Percentiles rank a stretch among this genome's conserved stretches.
phyloP scores from a whole-genome alignment of 208 protist genomes.

The Leishmania tarentolae region DNA sequence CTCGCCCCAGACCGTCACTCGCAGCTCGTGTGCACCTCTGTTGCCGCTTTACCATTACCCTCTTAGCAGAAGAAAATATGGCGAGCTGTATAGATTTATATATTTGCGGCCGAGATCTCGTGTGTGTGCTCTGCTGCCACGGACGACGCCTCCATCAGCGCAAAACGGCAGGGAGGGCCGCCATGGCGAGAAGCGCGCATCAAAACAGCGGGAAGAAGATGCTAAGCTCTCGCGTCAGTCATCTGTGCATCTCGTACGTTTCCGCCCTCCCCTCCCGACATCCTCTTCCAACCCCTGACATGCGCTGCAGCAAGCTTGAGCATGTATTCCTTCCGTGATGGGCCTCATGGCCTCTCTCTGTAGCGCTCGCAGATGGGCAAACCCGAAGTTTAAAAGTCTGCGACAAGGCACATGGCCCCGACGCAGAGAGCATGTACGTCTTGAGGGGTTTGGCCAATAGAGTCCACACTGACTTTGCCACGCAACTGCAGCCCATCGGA shows the following conservation, averaged over 20 bases:
- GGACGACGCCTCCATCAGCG: background rate
- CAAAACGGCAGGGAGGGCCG: background rate
- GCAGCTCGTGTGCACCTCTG: background rate
- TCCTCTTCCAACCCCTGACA: background rate
- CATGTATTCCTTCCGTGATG: background rate
- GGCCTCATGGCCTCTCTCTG: background rate
- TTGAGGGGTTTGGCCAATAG: conserved; percentile 59
- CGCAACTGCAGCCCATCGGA: conserved; percentile 46
- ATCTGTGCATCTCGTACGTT: too few relatives aligned
- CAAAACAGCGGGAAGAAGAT: background rate
- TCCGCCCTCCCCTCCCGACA: too few relatives aligned
- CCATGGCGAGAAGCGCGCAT: background rate
- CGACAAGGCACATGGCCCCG: conserved; percentile 52
- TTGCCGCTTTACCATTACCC: background rate
- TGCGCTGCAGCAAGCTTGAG: background rate
- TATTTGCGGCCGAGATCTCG: background rate
- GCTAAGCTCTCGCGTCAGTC: background rate
- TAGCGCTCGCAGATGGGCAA: conserved; percentile 38
- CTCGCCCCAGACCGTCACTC: background rate
- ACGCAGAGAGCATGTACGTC: conserved; percentile 45
- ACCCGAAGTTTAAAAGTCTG: conserved; percentile 43
- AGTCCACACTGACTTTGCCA: conserved; percentile 44
- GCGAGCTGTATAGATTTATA: background rate
- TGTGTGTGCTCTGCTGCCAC: background rate
- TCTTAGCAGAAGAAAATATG: background rate